phyloP scores from a whole-genome alignment of 768 basidiomycete species.

The Pleurotus citrinopileatus region DNA sequence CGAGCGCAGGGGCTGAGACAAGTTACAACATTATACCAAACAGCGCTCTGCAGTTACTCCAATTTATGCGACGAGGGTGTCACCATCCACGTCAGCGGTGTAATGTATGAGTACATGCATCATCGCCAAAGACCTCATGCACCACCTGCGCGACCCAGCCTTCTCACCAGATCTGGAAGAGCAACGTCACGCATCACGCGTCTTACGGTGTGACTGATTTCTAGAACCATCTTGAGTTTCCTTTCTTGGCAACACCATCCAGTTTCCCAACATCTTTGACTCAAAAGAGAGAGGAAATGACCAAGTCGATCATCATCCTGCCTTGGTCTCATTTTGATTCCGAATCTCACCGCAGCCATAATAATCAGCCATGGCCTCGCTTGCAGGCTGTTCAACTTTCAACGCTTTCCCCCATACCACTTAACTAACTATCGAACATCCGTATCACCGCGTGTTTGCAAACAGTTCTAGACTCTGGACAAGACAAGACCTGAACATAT shows the following conservation, averaged over 20 bases:
- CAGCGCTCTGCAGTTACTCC: slow-evolving; percentile 8
- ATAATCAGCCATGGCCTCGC: not conserved
- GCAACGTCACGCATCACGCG: not conserved
- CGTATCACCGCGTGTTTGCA: not conserved
- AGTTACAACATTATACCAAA: slow-evolving; percentile 13
- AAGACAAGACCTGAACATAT: not conserved
- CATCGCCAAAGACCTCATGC: not conserved
- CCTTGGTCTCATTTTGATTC: not conserved
- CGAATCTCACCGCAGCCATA: slow-evolving; percentile 6
- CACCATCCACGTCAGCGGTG: slow-evolving; percentile 11
- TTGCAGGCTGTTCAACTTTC: not conserved
- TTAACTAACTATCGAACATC: not conserved
- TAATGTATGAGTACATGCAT: not conserved
- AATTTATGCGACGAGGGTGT: slow-evolving; percentile 9
- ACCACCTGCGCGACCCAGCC: too few species aligned
- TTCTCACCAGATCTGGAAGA: not conserved
- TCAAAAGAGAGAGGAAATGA: slow-evolving; percentile 8
- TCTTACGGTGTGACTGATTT: not conserved
- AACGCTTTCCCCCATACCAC: not conserved
- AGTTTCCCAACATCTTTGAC: slow-evolving; percentile 26
- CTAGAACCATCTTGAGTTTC: slow-evolving; percentile 22
- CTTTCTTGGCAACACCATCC: slow-evolving; percentile 24
- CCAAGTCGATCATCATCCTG: not conserved
- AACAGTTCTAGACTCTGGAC: not conserved
- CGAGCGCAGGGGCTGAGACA: slow-evolving; percentile 8